Evolutionary conservation across 805 yeast genomes (phyloP).

Genomic region (Yamadazyma olivae): DNA sequence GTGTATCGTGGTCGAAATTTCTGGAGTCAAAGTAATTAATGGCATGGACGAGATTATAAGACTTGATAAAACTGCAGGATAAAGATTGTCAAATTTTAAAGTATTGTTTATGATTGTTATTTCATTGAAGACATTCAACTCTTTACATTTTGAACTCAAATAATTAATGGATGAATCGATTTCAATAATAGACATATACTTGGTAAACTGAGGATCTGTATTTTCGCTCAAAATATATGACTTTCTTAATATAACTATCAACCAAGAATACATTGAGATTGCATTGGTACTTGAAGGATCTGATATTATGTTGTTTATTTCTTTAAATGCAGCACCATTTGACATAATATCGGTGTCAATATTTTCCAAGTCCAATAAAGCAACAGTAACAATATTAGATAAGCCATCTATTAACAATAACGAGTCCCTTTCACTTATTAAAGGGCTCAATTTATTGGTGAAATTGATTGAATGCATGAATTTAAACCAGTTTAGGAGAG

Average conservation of each 20-base stretch:
- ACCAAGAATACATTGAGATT: conserved; percentile 63
- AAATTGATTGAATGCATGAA: conserved; percentile 39
- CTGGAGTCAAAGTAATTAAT: conserved; percentile 44
- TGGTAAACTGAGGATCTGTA: conserved; percentile 17
- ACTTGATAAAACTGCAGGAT: conserved; percentile 47
- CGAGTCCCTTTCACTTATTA: conserved; percentile 22
- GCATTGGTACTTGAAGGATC: conserved; percentile 39
- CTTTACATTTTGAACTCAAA: conserved; percentile 39
- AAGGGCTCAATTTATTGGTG: conserved; percentile 22
- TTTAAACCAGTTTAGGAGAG: conserved; percentile 53
- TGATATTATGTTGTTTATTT: conserved; percentile 39
- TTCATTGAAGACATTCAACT: conserved; percentile 44
- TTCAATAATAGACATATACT: conserved; percentile 15
- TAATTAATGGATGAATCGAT: conserved; percentile 21
- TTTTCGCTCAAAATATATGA: conserved; percentile 41
- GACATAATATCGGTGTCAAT: conserved; percentile 21
- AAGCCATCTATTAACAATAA: conserved; percentile 42
- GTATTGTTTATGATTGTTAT: conserved; percentile 39
- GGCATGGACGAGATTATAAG: conserved; percentile 47
- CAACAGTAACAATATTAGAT: conserved; percentile 46
- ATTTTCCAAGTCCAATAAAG: conserved; percentile 56
- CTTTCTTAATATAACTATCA: conserved; percentile 55
- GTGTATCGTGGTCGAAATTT: conserved; percentile 40
- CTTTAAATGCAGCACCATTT: conserved; percentile 34
- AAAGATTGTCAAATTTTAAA: conserved; percentile 49